Percentiles rank a stretch among this genome's conserved stretches.
Conservation (phyloP, 331 rosid species). For the Rhamnella rubrinervis region DNA sequence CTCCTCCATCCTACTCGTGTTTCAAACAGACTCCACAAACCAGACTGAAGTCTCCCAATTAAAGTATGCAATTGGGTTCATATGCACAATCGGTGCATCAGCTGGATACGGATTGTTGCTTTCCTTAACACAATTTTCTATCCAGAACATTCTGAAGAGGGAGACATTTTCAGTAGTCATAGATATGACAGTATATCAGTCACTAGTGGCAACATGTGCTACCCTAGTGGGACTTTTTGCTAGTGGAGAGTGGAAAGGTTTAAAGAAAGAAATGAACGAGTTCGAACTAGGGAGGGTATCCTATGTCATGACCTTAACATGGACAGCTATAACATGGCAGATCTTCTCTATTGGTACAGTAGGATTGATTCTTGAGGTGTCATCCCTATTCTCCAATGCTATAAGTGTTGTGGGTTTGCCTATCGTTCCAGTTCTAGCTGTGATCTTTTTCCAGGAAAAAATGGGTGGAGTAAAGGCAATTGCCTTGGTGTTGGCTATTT, state of each 20-base stretch:
- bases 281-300: slow-evolving; percentile 48
- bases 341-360: slow-evolving; percentile 43
- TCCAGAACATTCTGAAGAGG: slow-evolving; percentile 37
- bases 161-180: slow-evolving; percentile 41
- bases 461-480: slow-evolving; percentile 62
- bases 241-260: slow-evolving; percentile 65
- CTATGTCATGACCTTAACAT: slow-evolving; percentile 42
- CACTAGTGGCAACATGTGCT: slow-evolving; percentile 30
- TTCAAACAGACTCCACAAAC: slow-evolving; percentile 42
- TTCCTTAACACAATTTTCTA: slow-evolving; percentile 47
- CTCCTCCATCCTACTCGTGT: slow-evolving; percentile 58
- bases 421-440: slow-evolving; percentile 57
- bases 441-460: slow-evolving; percentile 49
- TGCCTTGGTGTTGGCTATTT: slow-evolving; percentile 55
- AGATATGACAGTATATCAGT: slow-evolving; percentile 42
- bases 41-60: slow-evolving; percentile 22
- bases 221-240: slow-evolving; percentile 54
- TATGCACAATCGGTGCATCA: slow-evolving; percentile 54
- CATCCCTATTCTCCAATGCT: slow-evolving; percentile 64
- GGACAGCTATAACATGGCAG: slow-evolving; percentile 50
- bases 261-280: slow-evolving; percentile 46
- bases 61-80: slow-evolving; percentile 53
- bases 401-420: slow-evolving; percentile 53
- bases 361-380: slow-evolving; percentile 65
- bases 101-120: slow-evolving; percentile 48